phyloP scores from a whole-genome alignment of 441 rosid species.

The Bocquillonia castaneifolia region DNA sequence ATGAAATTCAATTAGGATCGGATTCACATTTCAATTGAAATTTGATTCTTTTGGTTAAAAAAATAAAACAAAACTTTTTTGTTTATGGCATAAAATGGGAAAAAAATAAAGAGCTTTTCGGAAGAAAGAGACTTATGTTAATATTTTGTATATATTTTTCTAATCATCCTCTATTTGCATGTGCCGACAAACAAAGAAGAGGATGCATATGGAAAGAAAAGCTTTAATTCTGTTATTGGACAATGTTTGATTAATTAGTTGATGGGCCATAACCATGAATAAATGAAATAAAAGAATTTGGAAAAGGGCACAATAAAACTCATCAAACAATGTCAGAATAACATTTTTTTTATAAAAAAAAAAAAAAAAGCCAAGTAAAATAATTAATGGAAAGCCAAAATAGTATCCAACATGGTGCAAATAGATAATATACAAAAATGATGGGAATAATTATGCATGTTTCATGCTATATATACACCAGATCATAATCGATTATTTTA shows the following conservation, averaged over 20 bases:
- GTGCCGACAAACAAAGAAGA: constrained; percentile 31
- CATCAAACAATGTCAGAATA: background rate
- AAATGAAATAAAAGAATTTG: background rate
- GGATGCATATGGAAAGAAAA: constrained; percentile 14
- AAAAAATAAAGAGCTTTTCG: too few species aligned
- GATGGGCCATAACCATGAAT: constrained; percentile 8
- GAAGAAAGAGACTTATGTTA: background rate
- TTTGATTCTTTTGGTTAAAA: background rate
- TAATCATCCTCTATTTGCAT: constrained; percentile 17
- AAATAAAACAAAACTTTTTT: background rate
- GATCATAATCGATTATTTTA: background rate
- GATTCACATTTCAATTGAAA: background rate
- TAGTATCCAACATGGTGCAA: background rate
- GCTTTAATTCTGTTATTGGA: constrained; percentile 9
- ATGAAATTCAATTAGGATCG: too few species aligned
- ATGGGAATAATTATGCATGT: constrained; percentile 4
- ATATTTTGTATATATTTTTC: background rate
- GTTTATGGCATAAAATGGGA: too few species aligned
- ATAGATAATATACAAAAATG: background rate
- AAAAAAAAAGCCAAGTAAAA: too few species aligned
- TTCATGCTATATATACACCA: constrained; percentile 10
- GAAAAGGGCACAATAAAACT: background rate
- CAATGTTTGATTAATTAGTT: constrained; percentile 9
- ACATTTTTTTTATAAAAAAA: background rate
- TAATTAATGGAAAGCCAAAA: background rate